phyloP scores from a whole-genome alignment of 1,284 basidiomycete species.

The Leccinum fallax region DNA sequence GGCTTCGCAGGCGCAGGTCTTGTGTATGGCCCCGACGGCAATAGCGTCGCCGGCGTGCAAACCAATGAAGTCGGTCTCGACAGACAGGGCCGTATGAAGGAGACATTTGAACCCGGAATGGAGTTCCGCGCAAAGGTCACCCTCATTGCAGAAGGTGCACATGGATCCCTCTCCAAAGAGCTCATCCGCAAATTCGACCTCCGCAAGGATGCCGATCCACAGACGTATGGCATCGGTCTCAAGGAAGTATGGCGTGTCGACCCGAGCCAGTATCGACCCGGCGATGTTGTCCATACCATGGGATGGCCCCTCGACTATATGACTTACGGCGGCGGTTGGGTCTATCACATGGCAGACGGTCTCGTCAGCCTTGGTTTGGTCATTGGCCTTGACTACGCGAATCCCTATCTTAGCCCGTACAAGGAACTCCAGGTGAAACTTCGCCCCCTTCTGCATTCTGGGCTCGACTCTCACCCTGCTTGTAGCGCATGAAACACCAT shows the following conservation, averaged over 20 bases:
- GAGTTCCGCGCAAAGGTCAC: slow-evolving; percentile 94
- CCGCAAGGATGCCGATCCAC: slow-evolving; percentile 80
- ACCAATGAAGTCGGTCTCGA: slow-evolving; percentile 97
- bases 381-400: slow-evolving; percentile 92
- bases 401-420: slow-evolving; percentile 94
- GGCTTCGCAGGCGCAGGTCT: slow-evolving; percentile 92
- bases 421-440: slow-evolving; percentile 83
- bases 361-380: slow-evolving; percentile 93
- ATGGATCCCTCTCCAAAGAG: slow-evolving; percentile 89
- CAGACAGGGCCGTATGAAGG: slow-evolving; percentile 77
- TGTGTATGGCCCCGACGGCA: slow-evolving; percentile 72
- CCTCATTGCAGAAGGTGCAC: slow-evolving; percentile 95
- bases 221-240: slow-evolving; percentile 96
- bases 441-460: neutral
- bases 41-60: slow-evolving; percentile 77
- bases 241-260: slow-evolving; percentile 98
- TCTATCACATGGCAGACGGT: slow-evolving; percentile 95
- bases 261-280: slow-evolving; percentile 75
- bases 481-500: slow-evolving; percentile 95
- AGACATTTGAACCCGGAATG: slow-evolving; percentile 96
- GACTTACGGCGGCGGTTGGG: slow-evolving; percentile 94
- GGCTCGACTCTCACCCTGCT: slow-evolving; percentile 6
- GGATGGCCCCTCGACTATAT: slow-evolving; percentile 89
- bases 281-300: slow-evolving; percentile 90
- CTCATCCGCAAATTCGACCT: slow-evolving; percentile 81